These are phyloP conservation scores for Voacanga thouarsii DNA, from an alignment of 257 asterid genomes.

Conservation along the genomic window DNA sequence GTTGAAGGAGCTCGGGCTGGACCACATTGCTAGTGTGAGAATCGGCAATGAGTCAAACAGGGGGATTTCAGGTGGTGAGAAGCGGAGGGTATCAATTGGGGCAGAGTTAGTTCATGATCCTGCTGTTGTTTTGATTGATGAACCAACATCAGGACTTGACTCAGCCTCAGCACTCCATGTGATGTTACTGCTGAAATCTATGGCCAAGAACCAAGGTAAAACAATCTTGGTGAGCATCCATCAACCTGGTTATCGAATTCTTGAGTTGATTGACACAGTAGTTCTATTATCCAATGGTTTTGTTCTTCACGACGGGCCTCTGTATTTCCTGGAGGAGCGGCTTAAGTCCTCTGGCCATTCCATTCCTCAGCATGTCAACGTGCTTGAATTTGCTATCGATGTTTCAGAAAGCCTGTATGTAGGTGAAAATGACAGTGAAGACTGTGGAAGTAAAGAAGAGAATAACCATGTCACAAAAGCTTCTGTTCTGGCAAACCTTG, in stretches of 20 bases:
- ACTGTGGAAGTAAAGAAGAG: constrained; percentile 19
- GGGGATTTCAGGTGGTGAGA: constrained; percentile 82
- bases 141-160: constrained; percentile 88
- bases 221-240: constrained; percentile 71
- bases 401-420: constrained; percentile 33
- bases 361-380: constrained; percentile 64
- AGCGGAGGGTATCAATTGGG: constrained; percentile 71
- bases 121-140: constrained; percentile 64
- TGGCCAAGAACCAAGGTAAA: constrained; percentile 54
- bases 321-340: constrained; percentile 48
- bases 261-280: constrained; percentile 58
- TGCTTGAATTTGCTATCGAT: constrained; percentile 74
- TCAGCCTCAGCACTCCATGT: constrained; percentile 70
- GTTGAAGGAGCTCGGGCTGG: constrained; percentile 62
- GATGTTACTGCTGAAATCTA: constrained; percentile 45
- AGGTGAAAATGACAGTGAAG: constrained; percentile 31
- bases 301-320: constrained; percentile 61
- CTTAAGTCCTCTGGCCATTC: constrained; percentile 41
- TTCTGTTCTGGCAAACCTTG: neutral
- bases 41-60: constrained; percentile 52
- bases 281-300: constrained; percentile 49
- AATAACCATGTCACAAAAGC: neutral
- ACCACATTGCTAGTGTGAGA: constrained; percentile 38
- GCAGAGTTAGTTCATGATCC: constrained; percentile 76
- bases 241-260: constrained; percentile 76